Evolutionary conservation across 1,284 basidiomycete genomes (phyloP).

Genomic region (Naganishia cerealis): DNA sequence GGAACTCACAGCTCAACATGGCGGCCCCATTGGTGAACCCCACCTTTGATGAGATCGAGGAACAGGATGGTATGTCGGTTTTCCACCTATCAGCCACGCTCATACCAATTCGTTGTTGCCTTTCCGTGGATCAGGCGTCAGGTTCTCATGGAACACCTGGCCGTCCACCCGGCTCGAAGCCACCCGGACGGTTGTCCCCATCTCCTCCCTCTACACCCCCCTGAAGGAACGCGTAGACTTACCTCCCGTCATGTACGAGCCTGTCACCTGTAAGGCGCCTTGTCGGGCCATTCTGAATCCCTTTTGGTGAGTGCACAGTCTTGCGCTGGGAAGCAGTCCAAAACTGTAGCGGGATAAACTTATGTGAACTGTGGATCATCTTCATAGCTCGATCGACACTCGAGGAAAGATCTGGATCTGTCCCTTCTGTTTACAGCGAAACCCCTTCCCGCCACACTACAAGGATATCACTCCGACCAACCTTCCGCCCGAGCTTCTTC

Average conservation of each 20-base stretch:
- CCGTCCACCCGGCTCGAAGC: slow-evolving; percentile 96
- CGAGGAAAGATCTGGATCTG: slow-evolving; percentile 99
- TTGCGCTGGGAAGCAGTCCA: neutral
- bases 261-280: slow-evolving; percentile 95
- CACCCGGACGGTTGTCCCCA: slow-evolving; percentile 95
- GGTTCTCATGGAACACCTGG: slow-evolving; percentile 98
- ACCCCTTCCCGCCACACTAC: slow-evolving; percentile 97
- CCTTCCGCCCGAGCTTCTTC: slow-evolving; percentile 88
- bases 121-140: slow-evolving; percentile 63
- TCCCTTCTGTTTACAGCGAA: slow-evolving; percentile 94
- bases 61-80: slow-evolving; percentile 62
- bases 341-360: neutral
- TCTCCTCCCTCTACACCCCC: slow-evolving; percentile 95
- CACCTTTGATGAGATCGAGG: slow-evolving; percentile 61
- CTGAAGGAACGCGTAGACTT: slow-evolving; percentile 92
- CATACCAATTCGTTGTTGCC: neutral
- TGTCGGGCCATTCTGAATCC: slow-evolving; percentile 97
- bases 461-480: slow-evolving; percentile 98
- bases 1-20: slow-evolving; percentile 9
- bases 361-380: neutral
- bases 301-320: slow-evolving; percentile 70
- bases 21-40: slow-evolving; percentile 42
- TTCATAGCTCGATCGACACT: slow-evolving; percentile 88
- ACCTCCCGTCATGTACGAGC: slow-evolving; percentile 94
- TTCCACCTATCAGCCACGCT: slow-evolving; percentile 11